Evolutionary conservation across 2,329 filamentous ascomycete genomes (phyloP).

Genomic region (Plectosphaerella sp.): DNA sequence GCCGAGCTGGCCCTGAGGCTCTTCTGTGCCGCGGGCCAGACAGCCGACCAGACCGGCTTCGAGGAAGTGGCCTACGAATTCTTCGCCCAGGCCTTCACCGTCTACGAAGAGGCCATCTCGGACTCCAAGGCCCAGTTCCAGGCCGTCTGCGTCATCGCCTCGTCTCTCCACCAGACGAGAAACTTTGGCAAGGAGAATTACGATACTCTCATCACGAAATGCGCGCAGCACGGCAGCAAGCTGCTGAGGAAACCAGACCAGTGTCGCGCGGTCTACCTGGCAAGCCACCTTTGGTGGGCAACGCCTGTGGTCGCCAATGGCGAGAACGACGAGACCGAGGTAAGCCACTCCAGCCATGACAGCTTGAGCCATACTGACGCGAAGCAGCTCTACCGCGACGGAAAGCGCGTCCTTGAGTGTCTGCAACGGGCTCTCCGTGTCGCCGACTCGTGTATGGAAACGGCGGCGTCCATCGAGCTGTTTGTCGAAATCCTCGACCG

Average conservation of each 20-base stretch:
- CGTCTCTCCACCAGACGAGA: constrained; percentile 80
- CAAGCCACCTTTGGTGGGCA: constrained; percentile 97
- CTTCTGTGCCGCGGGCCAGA: constrained; percentile 88
- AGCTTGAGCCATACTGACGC: constrained; percentile 17
- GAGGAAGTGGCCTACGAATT: constrained; percentile 98
- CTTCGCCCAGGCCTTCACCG: constrained; percentile 95
- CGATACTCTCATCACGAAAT: constrained; percentile 97
- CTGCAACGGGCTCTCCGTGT: constrained; percentile 92
- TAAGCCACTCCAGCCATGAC: constrained; percentile 40
- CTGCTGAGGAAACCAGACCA: constrained; percentile 96
- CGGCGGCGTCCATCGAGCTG: constrained; percentile 90
- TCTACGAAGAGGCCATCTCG: constrained; percentile 94
- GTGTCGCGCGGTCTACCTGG: constrained; percentile 92
- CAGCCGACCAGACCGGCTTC: constrained; percentile 84
- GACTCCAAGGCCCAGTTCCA: constrained; percentile 98
- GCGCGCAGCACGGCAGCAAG: constrained; percentile 93
- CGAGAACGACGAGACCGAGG: constrained; percentile 77
- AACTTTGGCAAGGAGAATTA: constrained; percentile 97
- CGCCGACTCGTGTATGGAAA: constrained; percentile 98
- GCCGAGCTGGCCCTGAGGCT: constrained; percentile 85
- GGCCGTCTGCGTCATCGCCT: constrained; percentile 90
- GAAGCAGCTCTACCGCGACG: constrained; percentile 86
- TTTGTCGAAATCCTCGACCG: constrained; percentile 98
- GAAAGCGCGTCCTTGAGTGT: constrained; percentile 94
- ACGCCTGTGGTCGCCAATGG: constrained; percentile 73